A percentile compares a stretch with the other conserved stretches of the same genome.
Evolutionary conservation across 2,329 filamentous ascomycete species (phyloP).

Genomic region (Metarhizium rileyi): DNA sequence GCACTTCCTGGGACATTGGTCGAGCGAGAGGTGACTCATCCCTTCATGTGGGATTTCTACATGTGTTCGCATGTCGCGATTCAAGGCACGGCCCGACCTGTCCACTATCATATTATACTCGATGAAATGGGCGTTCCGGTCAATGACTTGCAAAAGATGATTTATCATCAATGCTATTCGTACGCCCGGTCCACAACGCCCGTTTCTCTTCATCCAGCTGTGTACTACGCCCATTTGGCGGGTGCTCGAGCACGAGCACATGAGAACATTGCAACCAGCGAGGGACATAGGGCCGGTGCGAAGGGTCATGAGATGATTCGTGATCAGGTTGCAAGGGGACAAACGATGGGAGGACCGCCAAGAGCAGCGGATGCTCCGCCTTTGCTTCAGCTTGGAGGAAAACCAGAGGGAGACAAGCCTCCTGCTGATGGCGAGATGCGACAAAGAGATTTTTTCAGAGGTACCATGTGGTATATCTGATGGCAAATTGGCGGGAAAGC

Average conservation of each 20-base stretch:
- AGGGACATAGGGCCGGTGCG: constrained; percentile 32
- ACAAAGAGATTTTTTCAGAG: constrained; percentile 25
- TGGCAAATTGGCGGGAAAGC: background rate
- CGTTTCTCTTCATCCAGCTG: constrained; percentile 77
- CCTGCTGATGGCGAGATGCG: constrained; percentile 19
- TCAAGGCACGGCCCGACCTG: constrained; percentile 86
- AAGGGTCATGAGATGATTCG: constrained; percentile 32
- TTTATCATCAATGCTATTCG: constrained; percentile 92
- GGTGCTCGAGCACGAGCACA: constrained; percentile 72
- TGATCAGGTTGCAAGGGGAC: constrained; percentile 31
- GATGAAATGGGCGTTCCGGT: constrained; percentile 65
- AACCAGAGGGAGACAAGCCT: constrained; percentile 9
- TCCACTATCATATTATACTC: constrained; percentile 81
- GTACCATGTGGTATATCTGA: constrained; percentile 37
- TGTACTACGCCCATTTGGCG: constrained; percentile 93
- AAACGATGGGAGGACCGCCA: constrained; percentile 13
- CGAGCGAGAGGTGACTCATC: constrained; percentile 82
- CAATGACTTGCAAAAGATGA: constrained; percentile 70
- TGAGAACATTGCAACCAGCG: constrained; percentile 40
- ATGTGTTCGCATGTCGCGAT: constrained; percentile 59
- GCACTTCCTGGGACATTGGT: constrained; percentile 79
- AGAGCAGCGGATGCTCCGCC: constrained; percentile 18
- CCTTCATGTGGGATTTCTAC: constrained; percentile 83
- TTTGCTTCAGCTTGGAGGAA: constrained; percentile 22
- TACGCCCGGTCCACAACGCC: constrained; percentile 88